phyloP scores from a whole-genome alignment of 495 filamentous ascomycete species.

The Durotheca rogersii region DNA sequence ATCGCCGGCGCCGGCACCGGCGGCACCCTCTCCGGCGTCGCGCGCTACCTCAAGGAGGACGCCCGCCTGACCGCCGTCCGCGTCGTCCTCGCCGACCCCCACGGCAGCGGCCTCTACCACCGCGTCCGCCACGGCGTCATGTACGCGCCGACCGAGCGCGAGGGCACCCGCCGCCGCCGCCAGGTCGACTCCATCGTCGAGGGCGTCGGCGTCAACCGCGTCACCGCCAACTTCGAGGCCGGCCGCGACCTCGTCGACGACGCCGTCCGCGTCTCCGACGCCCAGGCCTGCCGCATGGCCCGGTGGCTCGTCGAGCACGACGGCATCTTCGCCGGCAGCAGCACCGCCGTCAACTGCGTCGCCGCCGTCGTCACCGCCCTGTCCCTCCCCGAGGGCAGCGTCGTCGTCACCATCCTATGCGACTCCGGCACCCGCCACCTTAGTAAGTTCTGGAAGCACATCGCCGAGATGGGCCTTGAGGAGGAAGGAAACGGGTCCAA shows the following conservation, averaged over 20 bases:
- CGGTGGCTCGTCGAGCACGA: constrained; percentile 94
- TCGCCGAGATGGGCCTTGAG: constrained; percentile 68
- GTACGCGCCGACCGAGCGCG: constrained; percentile 83
- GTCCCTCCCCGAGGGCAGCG: constrained; percentile 64
- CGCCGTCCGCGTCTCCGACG: constrained; percentile 87
- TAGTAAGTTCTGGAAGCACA: constrained; percentile 88
- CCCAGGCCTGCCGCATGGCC: constrained; percentile 89
- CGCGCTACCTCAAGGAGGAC: constrained; percentile 73
- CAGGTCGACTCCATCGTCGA: constrained; percentile 97
- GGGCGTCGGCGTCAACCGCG: constrained; percentile 89
- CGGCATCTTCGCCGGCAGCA: constrained; percentile 91
- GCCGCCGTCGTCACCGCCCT: constrained; percentile 80
- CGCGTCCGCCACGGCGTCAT: constrained; percentile 89
- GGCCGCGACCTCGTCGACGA: constrained; percentile 83
- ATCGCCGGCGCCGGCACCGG: constrained; percentile 95
- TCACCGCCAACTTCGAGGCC: constrained; percentile 88
- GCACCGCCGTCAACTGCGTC: constrained; percentile 93
- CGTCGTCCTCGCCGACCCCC: constrained; percentile 88
- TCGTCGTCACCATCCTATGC: constrained; percentile 88
- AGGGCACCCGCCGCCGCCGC: constrained; percentile 81
- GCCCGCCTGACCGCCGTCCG: constrained; percentile 47
- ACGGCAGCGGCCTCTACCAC: constrained; percentile 92
- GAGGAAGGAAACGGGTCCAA: constrained; percentile 40
- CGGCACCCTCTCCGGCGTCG: constrained; percentile 87
- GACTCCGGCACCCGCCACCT: constrained; percentile 90